Base-by-base conservation (phyloP, 176 grass and related monocot genomes). In the Avena sativa region DNA sequence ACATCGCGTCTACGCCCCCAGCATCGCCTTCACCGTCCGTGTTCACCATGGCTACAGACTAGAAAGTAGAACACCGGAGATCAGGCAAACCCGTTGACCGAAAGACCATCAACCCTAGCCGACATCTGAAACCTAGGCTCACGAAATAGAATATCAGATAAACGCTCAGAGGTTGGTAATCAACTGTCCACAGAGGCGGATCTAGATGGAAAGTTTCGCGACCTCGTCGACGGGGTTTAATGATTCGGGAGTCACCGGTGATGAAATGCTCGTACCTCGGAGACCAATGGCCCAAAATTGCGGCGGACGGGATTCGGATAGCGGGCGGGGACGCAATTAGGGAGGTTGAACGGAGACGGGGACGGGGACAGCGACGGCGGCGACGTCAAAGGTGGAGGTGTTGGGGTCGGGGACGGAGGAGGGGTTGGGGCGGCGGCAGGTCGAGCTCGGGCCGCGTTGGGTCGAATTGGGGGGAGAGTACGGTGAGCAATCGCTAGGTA, bases 1-100 rank as follows among this genome's bases (percentile, higher is more conserved):
- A 36, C 76, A 86, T 86, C 2, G 38, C 23, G 52, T 80, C 85
- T 60, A 64, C 52, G 5, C 38, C 64, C 16, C 16, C 51, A 0
- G 38, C 52, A 11, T 25, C 59, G 11, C 75, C 75, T 6, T 77
- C 74, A 2, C 50, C 50, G 51, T 56, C 16, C 1, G 26, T 12
- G 74, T 36, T 56, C 50, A 56, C 50, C 74, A 77, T 77, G 74
- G 26, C 55, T 57, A 57, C 51, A 53, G 14, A 21, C 73, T 76
- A 6, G 48, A 76, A 17, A 76, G 3, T 19, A 16, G 8, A 76
- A 10, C 36, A 40, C 23, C 73, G 8, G 23, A 32, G 16, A 71
- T 71, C 34, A 43, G 17, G 9, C 16, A 0, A 52, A 76, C 48
- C 48, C 12, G 12, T 0, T 15, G 10, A 25, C 23, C 6, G 13